Base-by-base conservation (phyloP, 805 yeast species). In the Teunomyces atbi region DNA sequence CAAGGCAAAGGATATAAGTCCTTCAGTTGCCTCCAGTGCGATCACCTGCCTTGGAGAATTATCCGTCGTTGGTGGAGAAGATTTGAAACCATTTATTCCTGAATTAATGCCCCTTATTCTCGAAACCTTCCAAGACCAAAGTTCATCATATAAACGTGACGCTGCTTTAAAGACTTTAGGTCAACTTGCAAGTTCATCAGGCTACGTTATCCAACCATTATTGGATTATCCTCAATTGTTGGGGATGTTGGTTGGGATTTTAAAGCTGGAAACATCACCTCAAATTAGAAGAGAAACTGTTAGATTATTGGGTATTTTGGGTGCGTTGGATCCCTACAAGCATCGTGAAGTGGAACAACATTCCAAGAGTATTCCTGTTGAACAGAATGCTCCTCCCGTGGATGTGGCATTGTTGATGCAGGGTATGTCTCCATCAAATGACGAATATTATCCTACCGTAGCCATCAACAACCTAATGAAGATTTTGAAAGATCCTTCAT, bases 311-410 rank as follows among this genome's bases (percentile, higher is more conserved):
- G 99, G 99, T 60, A 90, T 91, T 28, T 70, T 94, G 35, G 99
- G 99, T 52, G 99, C 99, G 0, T 71, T 94, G 41, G 99, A 94
- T 65, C 99, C 99, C 1, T 94, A 92, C 61, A 91, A 89, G 60
- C 95, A 90, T 55, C 81, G 96, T 46, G 96, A 89, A 56, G 88
- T 91, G 7, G 98, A 91, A 60, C 83, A 88, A 47, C 76, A 74
- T 1, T 78, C 85, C 0, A 81, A 78, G 57, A 73, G 54, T 37
- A 67, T 67, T 5, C 71, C 76, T 0, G 84, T 79, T 0, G 95
- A 88, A 53, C 92, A 88, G 51, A 86, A 86, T 58, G 89, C 92
- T 2, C 94, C 96, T 3, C 86, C 97, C 0, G 82, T 90, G 5
- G 99, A 94, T 57, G 86, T 92, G 53, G 89, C 92, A 5, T 70